Percentiles rank a stretch among this genome's conserved stretches.
These are phyloP conservation scores for Irpex rosettiformis DNA, from an alignment of 1,284 basidiomycete species.

Conservation along the genomic window DNA sequence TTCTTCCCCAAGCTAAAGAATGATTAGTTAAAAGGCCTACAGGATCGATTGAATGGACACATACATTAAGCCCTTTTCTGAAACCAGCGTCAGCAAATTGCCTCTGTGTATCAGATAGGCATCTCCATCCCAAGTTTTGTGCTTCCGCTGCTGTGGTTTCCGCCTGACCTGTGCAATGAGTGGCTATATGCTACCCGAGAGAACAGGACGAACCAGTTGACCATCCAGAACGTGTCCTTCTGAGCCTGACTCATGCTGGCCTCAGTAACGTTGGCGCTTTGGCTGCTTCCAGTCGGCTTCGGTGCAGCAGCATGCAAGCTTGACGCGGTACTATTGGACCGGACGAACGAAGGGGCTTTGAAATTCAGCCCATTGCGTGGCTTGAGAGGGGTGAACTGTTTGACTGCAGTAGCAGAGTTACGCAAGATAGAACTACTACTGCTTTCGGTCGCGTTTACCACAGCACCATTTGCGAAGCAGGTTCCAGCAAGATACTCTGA, in stretches of 20 bases:
- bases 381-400: conserved; percentile 44
- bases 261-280: no score
- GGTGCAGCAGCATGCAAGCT: no score
- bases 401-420: conserved; percentile 28
- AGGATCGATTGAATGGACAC: conserved; percentile 18
- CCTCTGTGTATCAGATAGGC: conserved; percentile 53
- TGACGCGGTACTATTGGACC: no score
- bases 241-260: conserved; percentile 10
- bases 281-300: no score
- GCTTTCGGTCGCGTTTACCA: conserved; percentile 18
- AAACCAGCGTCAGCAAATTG: conserved; percentile 56
- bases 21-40: neutral
- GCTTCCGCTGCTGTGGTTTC: conserved; percentile 74
- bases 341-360: conserved; percentile 21
- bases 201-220: conserved; percentile 52
- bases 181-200: conserved; percentile 4
- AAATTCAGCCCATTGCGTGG: conserved; percentile 30
- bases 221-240: conserved; percentile 44
- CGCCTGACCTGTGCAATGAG: conserved; percentile 47
- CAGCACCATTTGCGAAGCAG: conserved; percentile 47
- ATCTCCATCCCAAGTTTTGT: conserved; percentile 89
- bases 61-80: conserved; percentile 69
- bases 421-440: conserved; percentile 16
- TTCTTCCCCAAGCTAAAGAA: conserved; percentile 2
- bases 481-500: conserved; percentile 61